Conservation (phyloP, 108 stramenopile genomes). For the Discostella pseudostelligera region DNA sequence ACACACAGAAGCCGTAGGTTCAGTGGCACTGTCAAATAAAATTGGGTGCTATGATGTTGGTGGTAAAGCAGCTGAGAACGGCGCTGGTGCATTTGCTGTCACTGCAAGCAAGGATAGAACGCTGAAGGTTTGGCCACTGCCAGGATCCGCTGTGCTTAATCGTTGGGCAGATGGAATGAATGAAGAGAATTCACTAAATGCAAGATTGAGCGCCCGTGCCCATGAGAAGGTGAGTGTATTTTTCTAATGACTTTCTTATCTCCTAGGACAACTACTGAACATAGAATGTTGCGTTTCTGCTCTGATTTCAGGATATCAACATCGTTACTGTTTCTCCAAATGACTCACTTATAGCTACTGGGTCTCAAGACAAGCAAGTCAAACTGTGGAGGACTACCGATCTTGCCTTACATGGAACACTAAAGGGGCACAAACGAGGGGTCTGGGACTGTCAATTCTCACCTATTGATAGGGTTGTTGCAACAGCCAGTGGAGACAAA, state of each 20-base stretch:
- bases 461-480: constrained; percentile 90
- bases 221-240: constrained; percentile 57
- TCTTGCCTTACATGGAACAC: constrained; percentile 70
- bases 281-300: constrained; percentile 27
- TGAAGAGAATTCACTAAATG: constrained; percentile 38
- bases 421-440: constrained; percentile 94
- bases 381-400: constrained; percentile 89
- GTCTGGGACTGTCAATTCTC: constrained; percentile 97
- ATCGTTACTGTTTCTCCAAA: constrained; percentile 93
- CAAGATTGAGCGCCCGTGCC: constrained; percentile 65
- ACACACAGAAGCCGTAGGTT: constrained; percentile 89
- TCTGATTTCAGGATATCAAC: constrained; percentile 90
- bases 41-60: constrained; percentile 76
- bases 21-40: constrained; percentile 73
- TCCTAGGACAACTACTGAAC: background rate
- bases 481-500: constrained; percentile 90
- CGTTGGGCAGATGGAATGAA: constrained; percentile 24
- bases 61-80: constrained; percentile 78
- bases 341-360: constrained; percentile 93
- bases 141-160: constrained; percentile 60
- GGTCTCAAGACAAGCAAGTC: constrained; percentile 93
- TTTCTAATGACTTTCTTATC: constrained; percentile 10
- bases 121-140: constrained; percentile 91
- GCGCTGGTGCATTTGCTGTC: constrained; percentile 88
- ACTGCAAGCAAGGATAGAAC: constrained; percentile 92